Base-by-base conservation (phyloP, 192 early-diverging fungal genomes). In the Coemansia sp. region DNA sequence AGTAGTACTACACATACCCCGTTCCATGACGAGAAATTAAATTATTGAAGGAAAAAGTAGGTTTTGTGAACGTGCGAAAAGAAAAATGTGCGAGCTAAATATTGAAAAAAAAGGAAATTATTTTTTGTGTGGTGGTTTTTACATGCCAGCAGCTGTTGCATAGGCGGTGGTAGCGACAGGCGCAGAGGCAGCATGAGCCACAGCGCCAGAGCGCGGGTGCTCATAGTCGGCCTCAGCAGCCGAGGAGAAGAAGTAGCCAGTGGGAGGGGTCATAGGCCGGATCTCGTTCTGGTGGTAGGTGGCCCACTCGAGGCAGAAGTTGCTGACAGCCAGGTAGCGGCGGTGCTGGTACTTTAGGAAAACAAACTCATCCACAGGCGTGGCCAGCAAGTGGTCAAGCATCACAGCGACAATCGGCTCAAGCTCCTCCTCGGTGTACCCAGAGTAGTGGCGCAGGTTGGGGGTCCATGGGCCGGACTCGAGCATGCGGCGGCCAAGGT, bases 281-380 rank as follows among this genome's bases (percentile, higher is more conserved):
- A 72, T 52, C 48, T 76, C 68, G 56, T 53, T 67, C 39, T 71
- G 56, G 59, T 84, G 72, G 18, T 73, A 80, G 12, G 76, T 66
- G 26, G 93, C 86, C 94, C 94, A 95, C 65, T 94, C 89, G 55
- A 87, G 81, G 47, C 88, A 91, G 85, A 91, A 94, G 36, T 91
- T 61, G 57, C 88, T 90, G 14, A 88, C 95, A 66, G 89, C 92
- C 83, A 94, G 81, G 62, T 89, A 94, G 65, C 88, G 88, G 58
- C 86, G 86, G 66, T 85, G 79, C 20, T 91, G 62, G 82, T 96
- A 99, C 80, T 99, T 99, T 37, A 85, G 88, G 77, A 81, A 94
- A 61, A 99, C 84, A 23, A 87, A 86, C 31, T 90, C 89, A 62
- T 87, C 68, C 62, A 79, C 79, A 6, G 33, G 36, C 6, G 85